Evolutionary conservation across 176 grass and related monocot species (phyloP).

Genomic region (Paspalum notatum): DNA sequence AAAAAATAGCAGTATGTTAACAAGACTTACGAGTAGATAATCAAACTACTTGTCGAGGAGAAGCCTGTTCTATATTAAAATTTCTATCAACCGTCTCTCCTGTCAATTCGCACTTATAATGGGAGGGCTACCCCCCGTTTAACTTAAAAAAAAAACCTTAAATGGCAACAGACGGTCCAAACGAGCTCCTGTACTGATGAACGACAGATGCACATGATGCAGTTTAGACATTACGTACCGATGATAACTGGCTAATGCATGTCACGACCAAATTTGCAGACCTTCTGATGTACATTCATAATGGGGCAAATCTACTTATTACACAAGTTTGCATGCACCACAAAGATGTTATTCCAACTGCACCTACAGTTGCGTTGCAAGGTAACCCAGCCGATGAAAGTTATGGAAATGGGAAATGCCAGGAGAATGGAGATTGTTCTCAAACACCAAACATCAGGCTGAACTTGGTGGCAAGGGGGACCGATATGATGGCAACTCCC

Average conservation of each 20-base stretch:
- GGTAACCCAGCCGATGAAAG: neutral
- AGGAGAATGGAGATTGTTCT: slow-evolving; percentile 11
- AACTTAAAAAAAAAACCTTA: no score
- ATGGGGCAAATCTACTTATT: slow-evolving; percentile 36
- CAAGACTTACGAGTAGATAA: no score
- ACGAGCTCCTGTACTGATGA: neutral
- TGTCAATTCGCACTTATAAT: no score
- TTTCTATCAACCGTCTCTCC: no score
- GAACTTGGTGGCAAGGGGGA: slow-evolving; percentile 68
- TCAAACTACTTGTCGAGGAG: no score
- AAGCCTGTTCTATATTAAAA: no score
- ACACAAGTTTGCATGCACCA: neutral
- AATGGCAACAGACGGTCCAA: neutral
- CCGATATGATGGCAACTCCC: slow-evolving; percentile 56
- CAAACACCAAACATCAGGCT: slow-evolving; percentile 67
- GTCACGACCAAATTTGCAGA: neutral
- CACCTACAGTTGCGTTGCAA: slow-evolving; percentile 32
- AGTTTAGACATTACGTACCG: neutral
- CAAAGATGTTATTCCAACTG: slow-evolving; percentile 30
- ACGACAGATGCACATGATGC: neutral
- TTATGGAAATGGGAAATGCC: neutral
- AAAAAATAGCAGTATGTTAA: no score
- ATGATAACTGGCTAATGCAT: neutral
- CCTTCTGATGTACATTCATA: neutral
- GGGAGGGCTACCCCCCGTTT: no score